Base-by-base conservation (phyloP, 2,329 filamentous ascomycete species). In the Cladobotryum protrusum region DNA sequence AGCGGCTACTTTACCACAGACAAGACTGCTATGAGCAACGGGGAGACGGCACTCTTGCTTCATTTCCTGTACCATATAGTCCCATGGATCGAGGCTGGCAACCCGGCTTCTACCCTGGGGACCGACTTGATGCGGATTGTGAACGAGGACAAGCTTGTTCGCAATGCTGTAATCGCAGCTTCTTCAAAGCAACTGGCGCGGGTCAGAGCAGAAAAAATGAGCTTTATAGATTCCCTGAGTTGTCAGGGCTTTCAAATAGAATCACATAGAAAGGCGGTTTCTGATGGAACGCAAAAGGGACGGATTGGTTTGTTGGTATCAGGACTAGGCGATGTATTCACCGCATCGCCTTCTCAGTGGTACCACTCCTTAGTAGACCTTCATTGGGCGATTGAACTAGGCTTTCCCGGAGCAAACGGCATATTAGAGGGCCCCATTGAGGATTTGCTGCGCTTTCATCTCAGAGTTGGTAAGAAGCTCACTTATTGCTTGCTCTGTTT, bases 1-100 rank as follows among this genome's bases (percentile, higher is more conserved):
- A 47, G 55, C 12, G 50, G 53, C 8, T 58, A 58, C 43, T 59
- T 59, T 18, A 43, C 53, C 9, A 52, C 47, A 8, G 24, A 47
- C 5, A 19, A 49, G 9, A 35, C 45, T 8, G 52, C 53, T 3
- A 19, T 41, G 6, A 35, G 32, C 5, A 49, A 52, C 17, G 47
- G 43, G 24, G 48, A 54, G 7, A 50, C 47, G 15, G 56, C 53
- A 1, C 37, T 54, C 11, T 40, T 58, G 18, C 52, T 56, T 5
- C 54, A 59, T 19, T 59, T 58, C 19, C 56, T 49, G 29, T 59
- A 59, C 40, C 52, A 52, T 18, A 54, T 55, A n/a, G 56, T 49
- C 2, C 57, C 56, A 9, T 59, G 56, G 57, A 55, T 59, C 1
- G 56, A 57, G 17, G 56, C 56, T 12, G 57, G 54, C 17, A 53